A percentile compares a stretch with the other conserved stretches of the same genome.
These are phyloP conservation scores for Termitomyces sp. DNA, from an alignment of 768 basidiomycete genomes.

Conservation along the genomic window DNA sequence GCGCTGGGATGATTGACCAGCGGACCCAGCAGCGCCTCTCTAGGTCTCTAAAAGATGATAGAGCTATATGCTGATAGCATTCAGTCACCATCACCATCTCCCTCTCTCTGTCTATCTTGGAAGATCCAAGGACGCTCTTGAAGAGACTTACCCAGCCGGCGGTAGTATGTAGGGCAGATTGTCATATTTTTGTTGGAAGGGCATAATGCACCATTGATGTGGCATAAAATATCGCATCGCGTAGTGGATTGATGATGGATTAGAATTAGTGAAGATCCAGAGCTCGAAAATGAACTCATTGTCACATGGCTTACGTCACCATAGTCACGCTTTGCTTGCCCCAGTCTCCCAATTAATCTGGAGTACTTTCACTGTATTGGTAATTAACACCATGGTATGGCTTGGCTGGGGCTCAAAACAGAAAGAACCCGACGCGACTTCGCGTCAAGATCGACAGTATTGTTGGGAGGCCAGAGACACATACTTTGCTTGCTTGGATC, in stretches of 20 bases:
- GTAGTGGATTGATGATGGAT: neutral
- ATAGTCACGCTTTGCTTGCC: neutral
- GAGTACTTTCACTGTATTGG: neutral
- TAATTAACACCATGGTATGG: conserved; percentile 32
- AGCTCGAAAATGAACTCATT: neutral
- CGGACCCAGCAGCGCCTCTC: neutral
- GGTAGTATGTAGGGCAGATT: neutral
- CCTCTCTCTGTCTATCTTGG: neutral
- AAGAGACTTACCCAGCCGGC: neutral
- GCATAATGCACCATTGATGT: neutral
- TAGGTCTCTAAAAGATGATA: neutral
- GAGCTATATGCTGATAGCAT: neutral
- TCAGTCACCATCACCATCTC: neutral
- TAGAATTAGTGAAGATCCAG: neutral
- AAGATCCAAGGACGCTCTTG: too few species aligned
- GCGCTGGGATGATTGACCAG: too few species aligned
- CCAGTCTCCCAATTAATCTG: neutral
- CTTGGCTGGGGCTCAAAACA: conserved; percentile 29
- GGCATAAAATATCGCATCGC: neutral
- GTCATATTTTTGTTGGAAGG: neutral
- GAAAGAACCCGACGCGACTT: conserved; percentile 36
- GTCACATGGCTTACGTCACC: neutral
- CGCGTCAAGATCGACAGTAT: conserved; percentile 62
- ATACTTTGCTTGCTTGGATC: conserved; percentile 84
- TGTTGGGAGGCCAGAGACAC: conserved; percentile 86